Evolutionary conservation across 1,284 basidiomycete genomes (phyloP), one percentile per base, ranked within the genome.

Genomic region (Takashimella koratensis): DNA sequence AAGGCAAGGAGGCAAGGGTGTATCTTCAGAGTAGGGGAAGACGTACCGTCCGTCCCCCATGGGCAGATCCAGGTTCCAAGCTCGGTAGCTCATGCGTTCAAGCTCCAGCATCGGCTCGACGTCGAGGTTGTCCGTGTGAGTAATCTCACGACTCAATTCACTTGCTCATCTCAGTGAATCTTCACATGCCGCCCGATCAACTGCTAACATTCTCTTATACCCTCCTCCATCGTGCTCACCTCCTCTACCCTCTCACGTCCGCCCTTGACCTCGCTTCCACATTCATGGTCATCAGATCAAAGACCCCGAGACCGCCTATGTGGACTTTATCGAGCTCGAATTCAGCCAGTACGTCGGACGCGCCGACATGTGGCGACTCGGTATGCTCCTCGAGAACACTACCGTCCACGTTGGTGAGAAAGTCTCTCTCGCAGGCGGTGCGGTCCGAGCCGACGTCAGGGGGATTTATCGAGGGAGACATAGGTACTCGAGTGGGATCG

Each of bases 261-360:
- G 49, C 22, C 46, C 36, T 16, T 22, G 24, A 12, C 36, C 20
- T 85, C 84, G 60, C 36, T 62, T 51, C 30, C 27, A 47, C 52
- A 51, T 19, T 5, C 47, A 6, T 49, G 53, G 54, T 51, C n/a
- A 45, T 24, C 55, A 90, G 88, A 84, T 90, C 24, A 82, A 88
- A 59, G 83, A 82, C 22, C 59, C 63, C 57, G 76, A 79, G 4
- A 76, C 78, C 36, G 84, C 83, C 60, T 81, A 80, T 40, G 88
- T 88, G 2, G 87, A 92, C 59, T 88, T 87, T 68, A 81, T 95
- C 49, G 93, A 96, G 66, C 82, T 96, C 51, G 84, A 85, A 45
- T 96, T 96, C 70, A 92, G 95, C 67, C 90, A 93, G 68, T 94
- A 94, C 67, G 80, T 95, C 10, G 91, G 90, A 22, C 83, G 93